Evolutionary conservation across 352 stramenopile species (phyloP).

Genomic region (Phytopythium oedochilum): DNA sequence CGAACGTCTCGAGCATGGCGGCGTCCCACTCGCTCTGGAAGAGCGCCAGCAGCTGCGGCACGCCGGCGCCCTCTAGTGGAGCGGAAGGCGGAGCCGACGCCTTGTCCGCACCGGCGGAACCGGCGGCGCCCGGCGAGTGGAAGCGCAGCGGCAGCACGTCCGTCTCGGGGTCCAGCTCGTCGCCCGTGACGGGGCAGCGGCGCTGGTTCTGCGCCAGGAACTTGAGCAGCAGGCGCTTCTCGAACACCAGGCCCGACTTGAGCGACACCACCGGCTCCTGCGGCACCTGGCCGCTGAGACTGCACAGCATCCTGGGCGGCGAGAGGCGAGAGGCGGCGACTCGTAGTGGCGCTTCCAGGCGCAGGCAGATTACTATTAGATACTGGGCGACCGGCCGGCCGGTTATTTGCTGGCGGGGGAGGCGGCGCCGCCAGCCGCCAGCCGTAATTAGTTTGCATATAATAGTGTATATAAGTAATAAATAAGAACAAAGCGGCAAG

Average conservation of each 20-base stretch:
- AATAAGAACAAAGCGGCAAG: no score
- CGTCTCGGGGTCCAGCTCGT: slow-evolving; percentile 44
- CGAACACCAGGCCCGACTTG: slow-evolving; percentile 86
- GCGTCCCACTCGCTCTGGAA: slow-evolving; percentile 95
- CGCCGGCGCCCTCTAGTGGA: slow-evolving; percentile 39
- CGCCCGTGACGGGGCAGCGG: slow-evolving; percentile 67
- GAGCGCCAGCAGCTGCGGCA: slow-evolving; percentile 57
- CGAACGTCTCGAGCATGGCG: slow-evolving; percentile 93
- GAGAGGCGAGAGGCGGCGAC: background rate
- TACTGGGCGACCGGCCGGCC: no score
- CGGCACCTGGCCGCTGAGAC: slow-evolving; percentile 79
- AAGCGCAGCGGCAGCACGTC: slow-evolving; percentile 58
- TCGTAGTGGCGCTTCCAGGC: no score
- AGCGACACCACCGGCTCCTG: slow-evolving; percentile 75
- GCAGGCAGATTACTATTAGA: no score
- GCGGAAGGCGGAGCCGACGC: slow-evolving; percentile 9
- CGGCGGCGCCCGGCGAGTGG: slow-evolving; percentile 19
- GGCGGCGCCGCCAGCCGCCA: no score
- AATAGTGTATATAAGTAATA: no score
- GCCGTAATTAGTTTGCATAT: no score
- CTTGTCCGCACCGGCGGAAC: background rate
- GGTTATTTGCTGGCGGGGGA: no score
- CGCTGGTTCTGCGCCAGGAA: slow-evolving; percentile 69
- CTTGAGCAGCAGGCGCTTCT: slow-evolving; percentile 83
- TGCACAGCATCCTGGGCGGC: slow-evolving; percentile 52